These are phyloP conservation scores for Oenanthe javanica DNA, from an alignment of 140 eudicot species.

Conservation along the genomic window DNA sequence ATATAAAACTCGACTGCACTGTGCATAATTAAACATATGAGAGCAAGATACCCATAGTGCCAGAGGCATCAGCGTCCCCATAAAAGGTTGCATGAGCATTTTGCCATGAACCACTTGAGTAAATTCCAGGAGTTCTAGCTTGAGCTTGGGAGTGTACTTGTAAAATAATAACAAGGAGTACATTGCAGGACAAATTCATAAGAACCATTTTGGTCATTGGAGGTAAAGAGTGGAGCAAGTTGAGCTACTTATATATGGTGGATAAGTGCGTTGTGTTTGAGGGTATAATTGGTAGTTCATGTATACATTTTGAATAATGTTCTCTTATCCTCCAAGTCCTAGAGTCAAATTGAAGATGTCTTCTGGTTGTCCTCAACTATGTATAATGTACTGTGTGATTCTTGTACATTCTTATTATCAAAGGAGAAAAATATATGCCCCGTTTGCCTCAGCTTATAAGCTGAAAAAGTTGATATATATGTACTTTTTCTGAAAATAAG, in stretches of 20 bases:
- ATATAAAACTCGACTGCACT: not conserved
- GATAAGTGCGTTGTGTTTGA: not conserved
- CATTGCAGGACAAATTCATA: not conserved
- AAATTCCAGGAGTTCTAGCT: slow-evolving; percentile 52
- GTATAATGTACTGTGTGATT: not conserved
- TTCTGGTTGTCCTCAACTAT: not conserved
- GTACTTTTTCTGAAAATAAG: too few relatives aligned
- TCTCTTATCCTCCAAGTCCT: not conserved
- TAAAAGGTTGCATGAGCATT: slow-evolving; percentile 70
- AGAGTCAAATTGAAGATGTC: not conserved
- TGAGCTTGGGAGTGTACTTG: not conserved
- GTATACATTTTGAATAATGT: slow-evolving; percentile 9
- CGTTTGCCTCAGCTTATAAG: too few relatives aligned
- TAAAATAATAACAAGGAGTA: not conserved
- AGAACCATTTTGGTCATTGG: slow-evolving; percentile 8
- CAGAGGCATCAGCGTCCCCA: slow-evolving; percentile 77
- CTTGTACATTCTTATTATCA: not conserved
- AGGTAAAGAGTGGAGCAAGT: slow-evolving; percentile 32
- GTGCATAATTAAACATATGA: not conserved
- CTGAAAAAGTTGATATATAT: too few relatives aligned
- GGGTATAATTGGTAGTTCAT: slow-evolving; percentile 14
- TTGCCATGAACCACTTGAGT: slow-evolving; percentile 53
- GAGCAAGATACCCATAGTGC: slow-evolving; percentile 55
- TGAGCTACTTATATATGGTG: slow-evolving; percentile 38
- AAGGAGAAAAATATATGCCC: not conserved